phyloP scores from a whole-genome alignment of 164 flowering plant genomes.

The Cinnamomum micranthum region DNA sequence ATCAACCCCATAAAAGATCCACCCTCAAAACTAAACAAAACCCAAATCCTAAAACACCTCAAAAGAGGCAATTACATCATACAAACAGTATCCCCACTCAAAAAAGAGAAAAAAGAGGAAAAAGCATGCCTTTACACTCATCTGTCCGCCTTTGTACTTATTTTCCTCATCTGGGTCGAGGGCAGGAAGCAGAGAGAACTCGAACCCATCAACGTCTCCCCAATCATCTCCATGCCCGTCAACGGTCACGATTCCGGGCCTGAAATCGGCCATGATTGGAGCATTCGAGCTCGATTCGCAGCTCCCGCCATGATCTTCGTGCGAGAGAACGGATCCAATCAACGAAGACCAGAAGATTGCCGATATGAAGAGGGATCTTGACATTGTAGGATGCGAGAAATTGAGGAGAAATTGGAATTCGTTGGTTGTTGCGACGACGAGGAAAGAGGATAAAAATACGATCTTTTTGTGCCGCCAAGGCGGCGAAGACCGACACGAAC shows the following conservation, averaged over 20 bases:
- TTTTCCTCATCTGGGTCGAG: slow-evolving; percentile 84
- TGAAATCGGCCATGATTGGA: slow-evolving; percentile 51
- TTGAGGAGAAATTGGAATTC: background rate
- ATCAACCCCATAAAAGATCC: background rate
- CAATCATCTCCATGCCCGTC: slow-evolving; percentile 90
- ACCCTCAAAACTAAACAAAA: background rate
- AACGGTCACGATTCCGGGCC: slow-evolving; percentile 67
- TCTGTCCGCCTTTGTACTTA: slow-evolving; percentile 64
- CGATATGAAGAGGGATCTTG: slow-evolving; percentile 16
- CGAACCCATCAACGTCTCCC: slow-evolving; percentile 67
- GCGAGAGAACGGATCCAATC: slow-evolving; percentile 40
- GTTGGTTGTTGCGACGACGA: background rate
- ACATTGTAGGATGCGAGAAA: slow-evolving; percentile 19
- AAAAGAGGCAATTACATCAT: background rate
- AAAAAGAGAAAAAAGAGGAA: slow-evolving; percentile 4
- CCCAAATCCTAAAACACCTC: background rate
- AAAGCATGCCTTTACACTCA: slow-evolving; percentile 66
- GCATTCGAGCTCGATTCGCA: slow-evolving; percentile 58
- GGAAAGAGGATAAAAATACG: slow-evolving; percentile 4
- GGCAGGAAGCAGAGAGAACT: slow-evolving; percentile 84
- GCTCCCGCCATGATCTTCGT: slow-evolving; percentile 63
- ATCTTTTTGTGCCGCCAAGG: background rate
- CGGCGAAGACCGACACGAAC: background rate
- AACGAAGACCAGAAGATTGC: slow-evolving; percentile 6
- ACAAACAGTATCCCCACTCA: background rate